phyloP scores from a whole-genome alignment of 768 basidiomycete genomes.

The Suillus decipiens region DNA sequence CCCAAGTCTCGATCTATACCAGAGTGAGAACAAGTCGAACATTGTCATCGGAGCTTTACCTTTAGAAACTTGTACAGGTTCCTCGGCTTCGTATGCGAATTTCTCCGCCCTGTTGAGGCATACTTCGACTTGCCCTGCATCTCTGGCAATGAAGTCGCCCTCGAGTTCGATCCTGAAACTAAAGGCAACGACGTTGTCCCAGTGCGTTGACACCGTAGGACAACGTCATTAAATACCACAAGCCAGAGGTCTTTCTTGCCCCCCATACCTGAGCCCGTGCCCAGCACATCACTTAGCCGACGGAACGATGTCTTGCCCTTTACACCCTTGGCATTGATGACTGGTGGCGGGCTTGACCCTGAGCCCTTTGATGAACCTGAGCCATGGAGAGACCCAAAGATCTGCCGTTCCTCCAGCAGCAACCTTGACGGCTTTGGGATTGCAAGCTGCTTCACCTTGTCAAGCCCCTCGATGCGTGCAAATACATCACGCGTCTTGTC shows the following conservation, averaged over 20 bases:
- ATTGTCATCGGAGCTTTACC: slow-evolving; percentile 38
- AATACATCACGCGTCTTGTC: slow-evolving; percentile 95
- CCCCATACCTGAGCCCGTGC: slow-evolving; percentile 53
- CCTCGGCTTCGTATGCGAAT: slow-evolving; percentile 76
- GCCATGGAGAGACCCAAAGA: slow-evolving; percentile 29
- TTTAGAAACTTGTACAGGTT: slow-evolving; percentile 95
- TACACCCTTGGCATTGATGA: slow-evolving; percentile 52
- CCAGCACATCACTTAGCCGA: slow-evolving; percentile 86
- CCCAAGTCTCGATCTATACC: slow-evolving; percentile 82
- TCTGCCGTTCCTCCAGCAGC: slow-evolving; percentile 78
- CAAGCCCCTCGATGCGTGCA: slow-evolving; percentile 94
- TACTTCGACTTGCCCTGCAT: slow-evolving; percentile 82
- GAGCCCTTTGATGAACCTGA: slow-evolving; percentile 26
- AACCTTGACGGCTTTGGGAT: slow-evolving; percentile 88
- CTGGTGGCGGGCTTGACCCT: slow-evolving; percentile 37
- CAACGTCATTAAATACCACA: slow-evolving; percentile 94
- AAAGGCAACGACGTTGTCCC: slow-evolving; percentile 87
- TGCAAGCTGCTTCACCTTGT: slow-evolving; percentile 90
- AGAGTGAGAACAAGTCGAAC: not conserved
- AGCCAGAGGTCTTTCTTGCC: slow-evolving; percentile 91
- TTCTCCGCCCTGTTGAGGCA: slow-evolving; percentile 77
- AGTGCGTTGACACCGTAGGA: slow-evolving; percentile 85
- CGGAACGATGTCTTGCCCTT: slow-evolving; percentile 87
- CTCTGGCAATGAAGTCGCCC: slow-evolving; percentile 82
- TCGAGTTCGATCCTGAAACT: slow-evolving; percentile 63